Evolutionary conservation across 2,329 filamentous ascomycete species (phyloP), one percentile per base, ranked within the genome.

Genomic region (Ophiostoma fasciatum): DNA sequence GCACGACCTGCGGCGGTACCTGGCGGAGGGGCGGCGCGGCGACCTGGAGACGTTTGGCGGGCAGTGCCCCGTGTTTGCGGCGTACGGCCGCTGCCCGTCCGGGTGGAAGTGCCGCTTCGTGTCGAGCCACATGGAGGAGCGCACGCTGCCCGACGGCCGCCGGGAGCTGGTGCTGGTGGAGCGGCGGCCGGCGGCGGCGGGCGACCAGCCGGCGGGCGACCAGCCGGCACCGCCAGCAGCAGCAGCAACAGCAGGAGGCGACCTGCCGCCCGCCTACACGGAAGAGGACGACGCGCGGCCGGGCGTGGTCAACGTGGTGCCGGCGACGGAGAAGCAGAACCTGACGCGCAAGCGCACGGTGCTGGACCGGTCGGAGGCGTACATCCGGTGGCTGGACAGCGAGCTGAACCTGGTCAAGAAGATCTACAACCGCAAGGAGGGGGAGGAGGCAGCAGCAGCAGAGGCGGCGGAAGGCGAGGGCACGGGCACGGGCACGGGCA

Each of bases 91-190:
- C 42, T 98, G 90, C 49, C 68, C 72, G 33, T 73, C 79, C 12
- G 90, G 90, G 6, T 98, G 88, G 87, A 93, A 88, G 54, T 98
- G 90, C 54, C 79, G 88, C 17, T 93, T 94, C 51, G 80, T 83
- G 23, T 71, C 71, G 43, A 92, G 83, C 43, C 90, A 98, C 58
- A 90, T 84, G 48, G 68, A 76, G 43, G 88, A 96, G 58, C 59
- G 82, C 18, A 73, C 81, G 45, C 74, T 66, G 15, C 75, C 78
- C 36, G 87, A 93, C 54, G 88, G 85, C 8, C 71, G 72, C 46
- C 84, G 82, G 49, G 88, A 96, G 58, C 60, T 96, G 35, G 64
- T 88, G 4, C 64, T 94, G 33, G 49, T 80, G 15, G 70, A 74
- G 10, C 3, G 23, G 11, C 11, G 4, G 23, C 48, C n/a, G 21